These are phyloP conservation scores for Orychophragmus violaceus DNA, from an alignment of 345 rosid species.

Conservation along the genomic window DNA sequence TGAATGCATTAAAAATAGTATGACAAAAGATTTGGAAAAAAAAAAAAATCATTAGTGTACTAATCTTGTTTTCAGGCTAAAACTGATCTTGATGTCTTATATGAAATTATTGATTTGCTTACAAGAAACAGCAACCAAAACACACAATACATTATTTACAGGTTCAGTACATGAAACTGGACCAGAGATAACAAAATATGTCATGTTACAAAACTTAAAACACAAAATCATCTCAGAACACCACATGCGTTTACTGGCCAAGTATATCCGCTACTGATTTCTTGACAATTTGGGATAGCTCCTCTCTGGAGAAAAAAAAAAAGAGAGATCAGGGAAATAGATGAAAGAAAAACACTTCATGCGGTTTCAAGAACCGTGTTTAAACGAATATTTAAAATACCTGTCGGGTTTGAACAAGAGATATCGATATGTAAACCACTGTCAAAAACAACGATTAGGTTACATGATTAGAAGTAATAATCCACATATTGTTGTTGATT, in stretches of 20 bases:
- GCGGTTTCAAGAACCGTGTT: not conserved
- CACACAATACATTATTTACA: constrained; percentile 20
- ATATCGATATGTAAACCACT: constrained; percentile 92
- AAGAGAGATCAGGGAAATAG: not conserved
- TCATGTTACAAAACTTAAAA: constrained; percentile 12
- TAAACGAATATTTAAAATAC: constrained; percentile 20
- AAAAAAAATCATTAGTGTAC: too few species aligned
- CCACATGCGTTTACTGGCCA: constrained; percentile 44
- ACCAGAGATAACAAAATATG: constrained; percentile 7
- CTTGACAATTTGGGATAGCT: constrained; percentile 55
- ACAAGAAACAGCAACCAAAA: constrained; percentile 17
- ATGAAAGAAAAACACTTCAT: not conserved
- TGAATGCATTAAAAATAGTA: not conserved
- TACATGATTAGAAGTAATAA: not conserved
- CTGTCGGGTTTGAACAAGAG: constrained; percentile 87
- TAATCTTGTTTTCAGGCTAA: not conserved
- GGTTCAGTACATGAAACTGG: not conserved
- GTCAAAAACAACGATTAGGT: constrained; percentile 16
- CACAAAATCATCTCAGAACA: constrained; percentile 11
- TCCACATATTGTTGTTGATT: not conserved
- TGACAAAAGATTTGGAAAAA: too few species aligned
- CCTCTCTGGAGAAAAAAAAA: constrained; percentile 46
- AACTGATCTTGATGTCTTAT: not conserved
- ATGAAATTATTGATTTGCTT: constrained; percentile 5
- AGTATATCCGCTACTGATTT: constrained; percentile 55